These are phyloP conservation scores for Penicillium antarcticum DNA, from an alignment of 495 filamentous ascomycete genomes.

Conservation along the genomic window DNA sequence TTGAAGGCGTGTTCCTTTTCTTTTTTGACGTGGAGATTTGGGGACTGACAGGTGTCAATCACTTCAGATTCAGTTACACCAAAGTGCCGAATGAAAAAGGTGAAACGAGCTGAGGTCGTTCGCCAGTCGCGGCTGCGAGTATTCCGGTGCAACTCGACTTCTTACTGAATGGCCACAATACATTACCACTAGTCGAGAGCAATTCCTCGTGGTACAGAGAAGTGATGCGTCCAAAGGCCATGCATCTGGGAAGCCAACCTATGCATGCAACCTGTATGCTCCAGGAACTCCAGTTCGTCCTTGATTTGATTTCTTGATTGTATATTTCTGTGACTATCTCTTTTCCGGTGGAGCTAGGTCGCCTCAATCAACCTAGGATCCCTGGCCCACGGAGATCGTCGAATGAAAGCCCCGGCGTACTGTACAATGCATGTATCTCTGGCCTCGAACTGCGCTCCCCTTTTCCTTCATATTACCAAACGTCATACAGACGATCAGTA, in stretches of 20 bases:
- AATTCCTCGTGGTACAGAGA: slow-evolving; percentile 12
- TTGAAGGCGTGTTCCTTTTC: slow-evolving; percentile 3
- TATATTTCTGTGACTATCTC: not conserved
- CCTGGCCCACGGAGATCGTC: slow-evolving; percentile 16
- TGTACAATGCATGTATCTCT: slow-evolving; percentile 15
- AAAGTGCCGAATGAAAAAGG: not conserved
- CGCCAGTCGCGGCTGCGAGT: slow-evolving; percentile 31
- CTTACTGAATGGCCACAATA: slow-evolving; percentile 10
- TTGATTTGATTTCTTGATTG: not conserved
- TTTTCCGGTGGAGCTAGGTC: slow-evolving; percentile 11
- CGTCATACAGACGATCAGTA: slow-evolving; percentile 16
- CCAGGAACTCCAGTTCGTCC: slow-evolving; percentile 9
- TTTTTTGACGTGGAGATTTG: not conserved
- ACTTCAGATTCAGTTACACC: not conserved
- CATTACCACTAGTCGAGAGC: slow-evolving; percentile 9
- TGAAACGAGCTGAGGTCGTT: not conserved
- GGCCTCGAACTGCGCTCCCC: slow-evolving; percentile 18
- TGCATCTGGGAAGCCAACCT: not conserved
- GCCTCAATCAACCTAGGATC: slow-evolving; percentile 14
- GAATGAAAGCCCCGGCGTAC: slow-evolving; percentile 2
- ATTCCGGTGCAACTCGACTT: slow-evolving; percentile 12
- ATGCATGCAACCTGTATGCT: slow-evolving; percentile 8
- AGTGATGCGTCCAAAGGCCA: slow-evolving; percentile 20
- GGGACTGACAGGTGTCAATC: slow-evolving; percentile 4
- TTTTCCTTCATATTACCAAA: slow-evolving; percentile 9